Conservation (phyloP, 208 protist genomes). For the Crithidia expoeki region DNA sequence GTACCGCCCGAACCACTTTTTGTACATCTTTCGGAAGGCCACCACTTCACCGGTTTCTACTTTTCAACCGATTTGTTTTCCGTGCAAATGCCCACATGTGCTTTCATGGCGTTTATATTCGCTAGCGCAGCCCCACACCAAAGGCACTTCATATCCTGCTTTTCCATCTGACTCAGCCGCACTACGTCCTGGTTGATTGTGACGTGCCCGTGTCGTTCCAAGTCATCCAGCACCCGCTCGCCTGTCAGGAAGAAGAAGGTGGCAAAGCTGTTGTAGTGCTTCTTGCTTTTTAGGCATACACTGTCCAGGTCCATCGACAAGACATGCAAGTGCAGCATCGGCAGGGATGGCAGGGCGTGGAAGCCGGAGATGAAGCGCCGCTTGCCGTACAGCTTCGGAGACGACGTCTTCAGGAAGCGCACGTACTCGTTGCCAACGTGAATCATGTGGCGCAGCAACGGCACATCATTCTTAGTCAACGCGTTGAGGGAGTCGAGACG, state of each 20-base stretch:
- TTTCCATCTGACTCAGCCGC: slow-evolving; percentile 58
- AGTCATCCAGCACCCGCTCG: slow-evolving; percentile 61
- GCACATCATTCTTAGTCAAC: slow-evolving; percentile 50
- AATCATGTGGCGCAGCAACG: slow-evolving; percentile 63
- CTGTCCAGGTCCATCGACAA: slow-evolving; percentile 83
- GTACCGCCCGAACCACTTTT: no score
- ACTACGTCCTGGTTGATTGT: slow-evolving; percentile 76
- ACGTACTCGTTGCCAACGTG: slow-evolving; percentile 60
- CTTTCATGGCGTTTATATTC: slow-evolving; percentile 65
- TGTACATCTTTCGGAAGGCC: not conserved
- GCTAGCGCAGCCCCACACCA: slow-evolving; percentile 73
- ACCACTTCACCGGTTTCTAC: not conserved
- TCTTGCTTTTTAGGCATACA: slow-evolving; percentile 77
- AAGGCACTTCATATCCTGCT: slow-evolving; percentile 76
- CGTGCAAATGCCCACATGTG: slow-evolving; percentile 59
- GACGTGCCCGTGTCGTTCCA: slow-evolving; percentile 61
- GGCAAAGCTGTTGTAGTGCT: slow-evolving; percentile 92
- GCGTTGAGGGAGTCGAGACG: slow-evolving; percentile 68
- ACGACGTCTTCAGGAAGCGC: slow-evolving; percentile 39
- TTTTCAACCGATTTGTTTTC: slow-evolving; percentile 48
- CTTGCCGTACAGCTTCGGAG: slow-evolving; percentile 22
- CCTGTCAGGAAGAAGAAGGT: slow-evolving; percentile 87
- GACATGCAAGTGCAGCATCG: slow-evolving; percentile 88
- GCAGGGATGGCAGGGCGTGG: slow-evolving; percentile 84
- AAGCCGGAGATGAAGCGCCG: slow-evolving; percentile 80